Base-by-base conservation (phyloP, 176 grass and related monocot genomes). In the Areca catechu region DNA sequence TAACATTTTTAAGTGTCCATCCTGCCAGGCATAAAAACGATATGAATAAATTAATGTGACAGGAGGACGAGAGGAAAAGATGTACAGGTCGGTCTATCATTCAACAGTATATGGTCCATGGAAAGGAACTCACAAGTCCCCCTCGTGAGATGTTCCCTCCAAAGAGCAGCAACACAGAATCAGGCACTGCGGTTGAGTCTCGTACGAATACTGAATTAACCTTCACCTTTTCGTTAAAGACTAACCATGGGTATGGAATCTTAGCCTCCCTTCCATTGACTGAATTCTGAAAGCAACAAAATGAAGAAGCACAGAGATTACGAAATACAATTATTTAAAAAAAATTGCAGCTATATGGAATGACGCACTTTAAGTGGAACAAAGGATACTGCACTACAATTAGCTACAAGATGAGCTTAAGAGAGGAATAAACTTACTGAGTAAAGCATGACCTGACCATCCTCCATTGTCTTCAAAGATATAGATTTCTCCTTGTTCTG, bases 161-260 rank as follows among this genome's bases (percentile, higher is more conserved):
- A 49, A 98, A 98, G 15, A 98, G 84, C 20, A 98, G 58, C 55
- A 98, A 63, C 71, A 76, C 66, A 69, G 93, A 98, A 77, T 98
- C 93, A 58, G 87, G 82, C 72, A 98, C 66, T 49, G 83, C 93
- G 20, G 93, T 98, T 49, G 93, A 92, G 68, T 98, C 93, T 53
- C 93, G 87, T 57, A 98, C 70, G 66, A 98, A 92, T 66, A 98
- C 93, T 5, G 93, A 82, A 68, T 98, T 98, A 22, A 98, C 93
- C 69, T 98, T 98, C 65, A 98, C 83, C 60, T 98, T 98, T 66
- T 98, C 93, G 54, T 98, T 98, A 67, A 98, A 98, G 53, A 98
- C 84, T 76, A 98, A 66, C 93, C 93, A 98, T 21, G 93, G 93
- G 61, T 88, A 92, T 66, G 87, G 87, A 80, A 98, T 98, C 65